Evolutionary conservation across 306 rosid genomes (phyloP).

Genomic region (Prinsepia uniflora): DNA sequence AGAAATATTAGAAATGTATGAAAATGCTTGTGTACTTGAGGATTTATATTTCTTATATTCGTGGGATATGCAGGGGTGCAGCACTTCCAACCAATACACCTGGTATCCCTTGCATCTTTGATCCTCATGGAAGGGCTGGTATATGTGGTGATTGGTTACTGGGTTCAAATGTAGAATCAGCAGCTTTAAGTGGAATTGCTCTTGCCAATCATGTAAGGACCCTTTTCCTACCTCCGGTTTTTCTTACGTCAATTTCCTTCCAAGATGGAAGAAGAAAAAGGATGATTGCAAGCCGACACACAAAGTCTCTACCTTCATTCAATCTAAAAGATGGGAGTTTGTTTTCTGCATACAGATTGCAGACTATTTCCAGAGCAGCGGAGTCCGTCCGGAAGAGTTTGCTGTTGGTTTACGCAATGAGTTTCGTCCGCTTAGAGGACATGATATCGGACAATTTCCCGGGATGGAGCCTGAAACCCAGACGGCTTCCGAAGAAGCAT

Average conservation of each 20-base stretch:
- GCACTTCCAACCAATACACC: slow-evolving; percentile 89
- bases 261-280: background rate
- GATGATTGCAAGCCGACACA: background rate
- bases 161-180: slow-evolving; percentile 89
- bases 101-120: slow-evolving; percentile 80
- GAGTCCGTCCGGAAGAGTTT: slow-evolving; percentile 43
- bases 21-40: background rate
- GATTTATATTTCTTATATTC: background rate
- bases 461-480: slow-evolving; percentile 41
- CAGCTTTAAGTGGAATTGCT: slow-evolving; percentile 80
- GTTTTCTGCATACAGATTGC: slow-evolving; percentile 53
- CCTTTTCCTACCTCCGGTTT: slow-evolving; percentile 3
- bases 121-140: slow-evolving; percentile 84
- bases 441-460: slow-evolving; percentile 81
- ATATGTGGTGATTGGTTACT: slow-evolving; percentile 94
- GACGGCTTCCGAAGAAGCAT: slow-evolving; percentile 24
- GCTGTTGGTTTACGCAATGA: slow-evolving; percentile 62
- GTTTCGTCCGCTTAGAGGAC: slow-evolving; percentile 59
- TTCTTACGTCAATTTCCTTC: background rate
- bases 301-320: no score
- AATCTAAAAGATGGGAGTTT: background rate
- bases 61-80: slow-evolving; percentile 71
- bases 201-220: slow-evolving; percentile 68
- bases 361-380: slow-evolving; percentile 54
- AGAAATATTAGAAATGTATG: background rate